Base-by-base conservation (phyloP, 2,329 filamentous ascomycete genomes). In the Graphilbum sp. region DNA sequence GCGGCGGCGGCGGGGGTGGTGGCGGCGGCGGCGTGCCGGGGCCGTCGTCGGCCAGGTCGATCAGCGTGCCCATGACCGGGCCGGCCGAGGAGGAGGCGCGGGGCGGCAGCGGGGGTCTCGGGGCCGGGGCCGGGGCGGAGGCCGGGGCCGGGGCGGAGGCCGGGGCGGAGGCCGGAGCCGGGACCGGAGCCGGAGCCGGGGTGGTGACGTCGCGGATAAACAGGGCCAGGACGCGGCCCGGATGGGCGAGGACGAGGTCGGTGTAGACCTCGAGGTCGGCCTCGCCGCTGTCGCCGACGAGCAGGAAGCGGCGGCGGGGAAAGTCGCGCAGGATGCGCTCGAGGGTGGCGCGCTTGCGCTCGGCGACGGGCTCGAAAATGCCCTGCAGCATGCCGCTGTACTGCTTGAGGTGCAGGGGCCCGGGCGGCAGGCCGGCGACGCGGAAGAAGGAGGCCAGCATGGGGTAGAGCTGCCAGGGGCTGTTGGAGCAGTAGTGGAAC, bases 401-500 rank as follows among this genome's bases (percentile, higher is more conserved):
- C 47, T 93, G 85, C 56, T 98, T 98, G 47, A 98, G 58, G 53
- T 98, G 92, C 47, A 96, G 82, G 0, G 88, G 95, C 0, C 90
- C 92, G 1, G 72, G 72, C 0, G 90, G 90, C 1, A 98, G 62
- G 2, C 81, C 81, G 7, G 82, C 81, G 31, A 79, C 59, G 46
- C 77, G 75, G 55, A 96, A 93, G 54, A 81, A 98, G 38, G 73
- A 84, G 5, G 83, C 79, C 11, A 98, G 63, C 3, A 96, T 75
- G 0, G 90, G 90, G 49, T 84, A 98, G 7, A 98, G 68, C 54
- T 98, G 92, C 92, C 92, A 98, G 1, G 90, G 90, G 36, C 88
- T 93, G 57, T 98, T 98, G n/a, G 90, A 98, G 46, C 94, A 92
- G 55, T 98, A 98, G 54, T 98, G 92, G 37, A 98, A 70, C 49